phyloP scores from a whole-genome alignment of 352 stramenopile species.

The Globisporangium spinosum region DNA sequence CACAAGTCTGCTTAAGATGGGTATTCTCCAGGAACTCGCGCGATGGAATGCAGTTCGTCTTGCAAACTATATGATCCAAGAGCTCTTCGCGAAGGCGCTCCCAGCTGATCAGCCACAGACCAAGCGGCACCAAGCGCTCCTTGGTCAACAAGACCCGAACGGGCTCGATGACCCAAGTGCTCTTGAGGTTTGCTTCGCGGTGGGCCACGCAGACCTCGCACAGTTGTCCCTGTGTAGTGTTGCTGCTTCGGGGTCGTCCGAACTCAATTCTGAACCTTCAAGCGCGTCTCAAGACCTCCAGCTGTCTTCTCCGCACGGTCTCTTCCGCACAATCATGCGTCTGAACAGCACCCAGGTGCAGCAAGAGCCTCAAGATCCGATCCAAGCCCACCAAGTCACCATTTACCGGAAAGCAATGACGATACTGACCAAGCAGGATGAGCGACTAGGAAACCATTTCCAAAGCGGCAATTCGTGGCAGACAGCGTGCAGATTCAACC shows the following conservation, averaged over 20 bases:
- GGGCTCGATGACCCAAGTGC: background rate
- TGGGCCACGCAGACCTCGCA: slow-evolving; percentile 9
- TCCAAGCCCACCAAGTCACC: background rate
- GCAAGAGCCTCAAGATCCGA: background rate
- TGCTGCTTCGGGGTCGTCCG: background rate
- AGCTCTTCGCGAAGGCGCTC: background rate
- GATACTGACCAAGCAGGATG: background rate
- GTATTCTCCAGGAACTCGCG: slow-evolving; percentile 22
- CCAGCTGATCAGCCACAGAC: background rate
- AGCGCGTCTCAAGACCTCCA: slow-evolving; percentile 28
- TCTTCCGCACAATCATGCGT: slow-evolving; percentile 5
- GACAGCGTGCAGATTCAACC: slow-evolving; percentile 25
- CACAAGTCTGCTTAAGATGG: background rate
- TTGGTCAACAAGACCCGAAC: background rate
- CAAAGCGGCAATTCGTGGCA: slow-evolving; percentile 12
- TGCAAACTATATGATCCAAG: background rate
- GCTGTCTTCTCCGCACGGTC: slow-evolving; percentile 15
- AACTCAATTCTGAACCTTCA: slow-evolving; percentile 10
- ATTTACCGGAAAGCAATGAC: background rate
- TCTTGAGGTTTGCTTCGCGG: slow-evolving; percentile 5
- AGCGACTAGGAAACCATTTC: slow-evolving; percentile 1
- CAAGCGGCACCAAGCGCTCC: background rate
- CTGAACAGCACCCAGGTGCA: slow-evolving; percentile 6
- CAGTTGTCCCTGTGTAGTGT: background rate
- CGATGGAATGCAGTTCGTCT: slow-evolving; percentile 39